Conservation (phyloP, 2,329 filamentous ascomycete genomes). For the Diplodia seriata region DNA sequence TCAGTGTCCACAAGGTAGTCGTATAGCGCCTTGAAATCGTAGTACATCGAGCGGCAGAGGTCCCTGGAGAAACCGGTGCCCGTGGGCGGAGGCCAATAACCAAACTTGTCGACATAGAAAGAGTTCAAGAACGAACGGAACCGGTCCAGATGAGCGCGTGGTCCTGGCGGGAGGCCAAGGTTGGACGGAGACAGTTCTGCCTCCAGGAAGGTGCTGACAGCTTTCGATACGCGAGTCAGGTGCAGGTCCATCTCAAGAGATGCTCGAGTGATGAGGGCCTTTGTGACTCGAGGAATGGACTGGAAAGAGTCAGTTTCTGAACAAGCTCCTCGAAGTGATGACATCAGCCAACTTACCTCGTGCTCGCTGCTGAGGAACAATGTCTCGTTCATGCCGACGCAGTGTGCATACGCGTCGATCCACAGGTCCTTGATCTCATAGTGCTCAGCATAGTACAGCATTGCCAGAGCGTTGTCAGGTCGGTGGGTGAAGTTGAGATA, state of each 20-base stretch:
- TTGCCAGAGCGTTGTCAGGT: constrained; percentile 71
- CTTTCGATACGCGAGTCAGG: constrained; percentile 61
- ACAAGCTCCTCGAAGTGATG: background rate
- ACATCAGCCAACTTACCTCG: constrained; percentile 55
- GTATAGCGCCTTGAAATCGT: constrained; percentile 75
- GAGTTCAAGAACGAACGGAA: constrained; percentile 73
- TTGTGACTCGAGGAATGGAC: constrained; percentile 59
- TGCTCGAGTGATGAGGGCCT: constrained; percentile 69
- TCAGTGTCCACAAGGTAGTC: constrained; percentile 71
- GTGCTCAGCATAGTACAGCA: constrained; percentile 71
- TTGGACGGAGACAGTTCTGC: constrained; percentile 72
- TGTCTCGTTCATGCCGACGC: constrained; percentile 75
- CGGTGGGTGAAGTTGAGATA: constrained; percentile 72
- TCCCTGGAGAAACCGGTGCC: constrained; percentile 63
- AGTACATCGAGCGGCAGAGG: constrained; percentile 66
- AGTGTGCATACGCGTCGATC: constrained; percentile 76
- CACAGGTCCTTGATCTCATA: constrained; percentile 71
- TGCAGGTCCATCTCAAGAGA: constrained; percentile 70
- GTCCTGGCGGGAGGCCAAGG: constrained; percentile 67
- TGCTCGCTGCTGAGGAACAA: constrained; percentile 66
- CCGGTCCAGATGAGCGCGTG: constrained; percentile 71
- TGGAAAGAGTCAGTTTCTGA: constrained; percentile 35
- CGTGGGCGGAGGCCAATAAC: constrained; percentile 72
- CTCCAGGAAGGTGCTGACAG: constrained; percentile 70
- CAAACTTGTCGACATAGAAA: constrained; percentile 71